Evolutionary conservation across 352 stramenopile genomes (phyloP).

Genomic region (Pythium sukuiense): DNA sequence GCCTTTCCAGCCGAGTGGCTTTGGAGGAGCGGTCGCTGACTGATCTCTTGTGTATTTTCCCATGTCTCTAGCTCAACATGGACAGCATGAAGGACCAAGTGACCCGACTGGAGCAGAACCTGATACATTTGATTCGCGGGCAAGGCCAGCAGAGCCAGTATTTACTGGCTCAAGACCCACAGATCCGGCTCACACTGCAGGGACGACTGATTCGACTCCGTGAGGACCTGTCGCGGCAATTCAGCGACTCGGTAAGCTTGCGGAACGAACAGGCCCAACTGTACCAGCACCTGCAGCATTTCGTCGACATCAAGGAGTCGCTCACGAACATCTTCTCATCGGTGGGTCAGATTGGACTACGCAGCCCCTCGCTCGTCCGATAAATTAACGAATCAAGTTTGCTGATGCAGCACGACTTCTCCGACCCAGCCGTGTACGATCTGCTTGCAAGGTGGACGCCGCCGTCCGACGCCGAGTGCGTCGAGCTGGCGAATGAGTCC

Average conservation of each 20-base stretch:
- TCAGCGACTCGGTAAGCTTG: not conserved
- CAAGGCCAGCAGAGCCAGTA: not conserved
- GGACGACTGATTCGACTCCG: slow-evolving; percentile 8
- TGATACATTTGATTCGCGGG: slow-evolving; percentile 1
- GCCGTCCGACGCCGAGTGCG: slow-evolving; percentile 14
- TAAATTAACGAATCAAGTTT: slow-evolving; percentile 1
- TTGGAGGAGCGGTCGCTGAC: not conserved
- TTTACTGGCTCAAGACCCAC: not conserved
- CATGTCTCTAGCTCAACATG: slow-evolving; percentile 12
- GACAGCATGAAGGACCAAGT: slow-evolving; percentile 14
- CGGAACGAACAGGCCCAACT: slow-evolving; percentile 18
- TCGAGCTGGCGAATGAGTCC: slow-evolving; percentile 10
- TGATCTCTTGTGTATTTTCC: not conserved
- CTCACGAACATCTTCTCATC: slow-evolving; percentile 17
- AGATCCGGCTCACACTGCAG: slow-evolving; percentile 4
- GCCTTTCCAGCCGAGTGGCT: not conserved
- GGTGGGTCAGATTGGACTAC: not conserved
- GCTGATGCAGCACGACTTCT: slow-evolving; percentile 8
- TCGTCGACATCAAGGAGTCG: slow-evolving; percentile 17
- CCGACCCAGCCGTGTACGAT: slow-evolving; percentile 17
- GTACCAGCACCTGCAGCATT: slow-evolving; percentile 19
- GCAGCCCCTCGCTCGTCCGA: too few relatives aligned
- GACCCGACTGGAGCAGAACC: slow-evolving; percentile 10
- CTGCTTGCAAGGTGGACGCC: slow-evolving; percentile 21
- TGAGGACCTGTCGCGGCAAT: slow-evolving; percentile 9